Base-by-base conservation (phyloP, 2,329 filamentous ascomycete species). In the Phaeosphaeria sp. region DNA sequence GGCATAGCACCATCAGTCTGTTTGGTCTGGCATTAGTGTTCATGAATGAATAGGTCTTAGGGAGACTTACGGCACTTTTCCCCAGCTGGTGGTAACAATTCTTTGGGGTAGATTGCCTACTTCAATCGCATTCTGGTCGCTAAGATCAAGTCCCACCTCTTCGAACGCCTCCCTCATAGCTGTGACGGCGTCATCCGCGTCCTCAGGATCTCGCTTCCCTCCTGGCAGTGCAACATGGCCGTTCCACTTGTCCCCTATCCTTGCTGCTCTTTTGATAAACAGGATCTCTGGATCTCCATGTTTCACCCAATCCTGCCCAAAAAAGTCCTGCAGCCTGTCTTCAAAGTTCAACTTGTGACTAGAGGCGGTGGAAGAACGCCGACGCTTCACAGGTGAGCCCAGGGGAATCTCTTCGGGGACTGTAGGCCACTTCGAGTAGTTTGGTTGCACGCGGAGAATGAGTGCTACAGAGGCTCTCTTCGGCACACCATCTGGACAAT, bases 211-310 rank as follows among this genome's bases (percentile, higher is more conserved):
- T 61, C 87, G 78, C 68, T 88, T 88, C 1, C 89, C 89, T 21
- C 89, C 89, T 0, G 89, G 89, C 3, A 91, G 75, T 0, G 89
- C 89, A 55, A 90, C 84, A 78, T 91, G 89, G 2, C 85, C 84
- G 1, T 87, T 89, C 89, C 89, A 91, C 56, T 87, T 80, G 72
- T 91, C 89, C 7, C 88, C 87, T 53, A 83, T 80, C 39, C 89
- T 80, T 3, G 87, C 83, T 2, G 89, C 86, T 46, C 89, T 80
- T 71, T 91, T 91, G 73, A 91, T 91, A 73, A 91, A 90, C 3
- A 91, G 80, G n/a, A 88, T 79, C 72, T 91, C 89, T 0, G 88
- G 85, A 59, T 88, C 85, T 22, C 88, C 88, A 71, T 88, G 77
- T 62, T 84, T 82, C 6, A 89, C 87, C 89, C 89, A 91, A 17